Conservation (phyloP, 768 basidiomycete species). For the Boletus reticuloceps region DNA sequence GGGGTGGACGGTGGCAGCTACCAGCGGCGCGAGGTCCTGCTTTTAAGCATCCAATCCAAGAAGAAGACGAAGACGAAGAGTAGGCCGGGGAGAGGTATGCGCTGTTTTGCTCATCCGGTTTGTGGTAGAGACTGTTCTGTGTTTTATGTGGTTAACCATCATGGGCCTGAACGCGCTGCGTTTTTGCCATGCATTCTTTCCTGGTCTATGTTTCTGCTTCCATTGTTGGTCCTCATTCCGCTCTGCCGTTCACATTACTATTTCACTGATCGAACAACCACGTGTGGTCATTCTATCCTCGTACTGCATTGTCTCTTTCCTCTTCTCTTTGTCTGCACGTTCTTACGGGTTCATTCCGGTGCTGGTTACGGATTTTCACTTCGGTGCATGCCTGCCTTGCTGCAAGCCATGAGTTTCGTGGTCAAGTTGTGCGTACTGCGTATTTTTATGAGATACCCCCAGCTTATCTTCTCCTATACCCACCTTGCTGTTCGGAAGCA, state of each 20-base stretch:
- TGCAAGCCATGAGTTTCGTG: neutral
- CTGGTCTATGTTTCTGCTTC: neutral
- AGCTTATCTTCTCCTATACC: slow-evolving; percentile 9
- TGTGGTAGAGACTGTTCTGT: slow-evolving; percentile 6
- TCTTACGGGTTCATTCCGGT: slow-evolving; percentile 12
- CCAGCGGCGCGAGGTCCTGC: slow-evolving; percentile 69
- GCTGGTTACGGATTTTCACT: slow-evolving; percentile 22
- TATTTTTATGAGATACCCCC: slow-evolving; percentile 28
- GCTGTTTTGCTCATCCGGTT: slow-evolving; percentile 2
- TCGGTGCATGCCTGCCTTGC: slow-evolving; percentile 2
- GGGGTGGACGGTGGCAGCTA: slow-evolving; percentile 64
- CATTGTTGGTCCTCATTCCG: slow-evolving; percentile 1
- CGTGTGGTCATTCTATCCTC: slow-evolving; percentile 8
- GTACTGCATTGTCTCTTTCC: neutral
- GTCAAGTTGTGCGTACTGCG: slow-evolving; percentile 9
- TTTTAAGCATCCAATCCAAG: slow-evolving; percentile 71
- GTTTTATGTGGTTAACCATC: slow-evolving; percentile 4
- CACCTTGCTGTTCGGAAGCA: neutral
- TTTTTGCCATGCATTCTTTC: slow-evolving; percentile 2
- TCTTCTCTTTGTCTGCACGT: neutral
- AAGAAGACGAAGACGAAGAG: slow-evolving; percentile 84
- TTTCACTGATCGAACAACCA: slow-evolving; percentile 6
- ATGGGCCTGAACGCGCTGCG: neutral
- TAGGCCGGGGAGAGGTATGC: slow-evolving; percentile 15
- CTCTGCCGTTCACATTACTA: slow-evolving; percentile 16